Conservation (phyloP, 2,329 filamentous ascomycete genomes). For the Cytospora piceicola region DNA sequence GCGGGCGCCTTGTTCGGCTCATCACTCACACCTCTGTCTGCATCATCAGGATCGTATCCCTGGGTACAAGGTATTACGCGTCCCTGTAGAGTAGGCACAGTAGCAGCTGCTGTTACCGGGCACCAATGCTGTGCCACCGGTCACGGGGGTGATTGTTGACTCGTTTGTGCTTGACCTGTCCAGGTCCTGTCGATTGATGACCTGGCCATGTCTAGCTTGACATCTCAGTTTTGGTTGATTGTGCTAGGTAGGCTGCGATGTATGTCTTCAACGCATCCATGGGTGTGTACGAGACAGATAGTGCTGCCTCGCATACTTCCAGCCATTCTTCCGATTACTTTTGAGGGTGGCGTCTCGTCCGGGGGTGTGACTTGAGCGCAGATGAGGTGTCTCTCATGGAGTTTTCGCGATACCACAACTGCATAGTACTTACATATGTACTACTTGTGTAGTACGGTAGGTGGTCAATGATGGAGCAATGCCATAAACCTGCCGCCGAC, state of each 20-base stretch:
- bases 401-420: conserved; percentile 22
- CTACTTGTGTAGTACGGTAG: background rate
- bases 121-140: conserved; percentile 7
- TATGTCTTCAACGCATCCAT: background rate
- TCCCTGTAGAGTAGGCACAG: background rate
- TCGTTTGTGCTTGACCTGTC: background rate
- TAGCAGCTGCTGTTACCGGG: conserved; percentile 17
- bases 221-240: conserved; percentile 8
- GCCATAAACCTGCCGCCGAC: background rate
- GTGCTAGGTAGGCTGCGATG: conserved; percentile 5
- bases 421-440: background rate
- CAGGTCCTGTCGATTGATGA: conserved; percentile 8
- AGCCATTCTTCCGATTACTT: background rate
- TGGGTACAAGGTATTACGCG: conserved; percentile 26
- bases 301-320: background rate
- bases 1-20: background rate
- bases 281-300: background rate
- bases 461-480: background rate
- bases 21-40: background rate
- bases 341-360: background rate
- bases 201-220: conserved; percentile 13
- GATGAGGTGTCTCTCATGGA: conserved; percentile 22
- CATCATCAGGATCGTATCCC: conserved; percentile 19
- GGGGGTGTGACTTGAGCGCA: conserved; percentile 21
- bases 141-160: background rate